Conservation (phyloP, 2,329 filamentous ascomycete species). For the Pestalotiopsis sp. region DNA sequence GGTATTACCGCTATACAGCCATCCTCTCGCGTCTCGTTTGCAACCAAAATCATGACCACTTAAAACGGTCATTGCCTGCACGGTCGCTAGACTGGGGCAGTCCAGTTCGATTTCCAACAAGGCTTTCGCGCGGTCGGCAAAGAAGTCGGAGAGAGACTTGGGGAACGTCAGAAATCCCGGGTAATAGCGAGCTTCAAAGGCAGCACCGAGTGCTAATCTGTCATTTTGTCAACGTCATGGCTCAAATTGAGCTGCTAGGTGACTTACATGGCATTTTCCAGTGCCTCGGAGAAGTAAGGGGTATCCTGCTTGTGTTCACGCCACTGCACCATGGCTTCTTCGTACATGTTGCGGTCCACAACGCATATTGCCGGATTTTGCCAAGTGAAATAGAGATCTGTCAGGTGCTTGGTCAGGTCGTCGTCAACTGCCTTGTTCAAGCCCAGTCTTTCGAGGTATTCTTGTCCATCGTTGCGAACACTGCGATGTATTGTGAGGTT, state of each 20-base stretch:
- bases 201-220: slow-evolving; percentile 43
- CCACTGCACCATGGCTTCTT: slow-evolving; percentile 9
- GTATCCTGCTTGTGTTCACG: not conserved
- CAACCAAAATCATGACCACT: slow-evolving; percentile 45
- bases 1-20: slow-evolving; percentile 44
- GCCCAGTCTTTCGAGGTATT: slow-evolving; percentile 23
- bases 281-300: slow-evolving; percentile 11
- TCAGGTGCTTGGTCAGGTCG: not conserved
- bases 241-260: not conserved
- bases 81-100: slow-evolving; percentile 47
- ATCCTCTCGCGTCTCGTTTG: slow-evolving; percentile 45
- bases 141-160: slow-evolving; percentile 39
- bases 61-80: slow-evolving; percentile 47
- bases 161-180: slow-evolving; percentile 42
- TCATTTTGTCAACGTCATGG: not conserved
- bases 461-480: slow-evolving; percentile 25
- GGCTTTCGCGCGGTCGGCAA: slow-evolving; percentile 44
- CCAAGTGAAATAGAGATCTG: slow-evolving; percentile 11
- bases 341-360: slow-evolving; percentile 8
- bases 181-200: slow-evolving; percentile 44
- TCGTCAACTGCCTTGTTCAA: slow-evolving; percentile 4
- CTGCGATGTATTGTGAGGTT: slow-evolving; percentile 26
- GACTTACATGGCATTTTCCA: slow-evolving; percentile 14
- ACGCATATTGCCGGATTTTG: slow-evolving; percentile 11
- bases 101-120: slow-evolving; percentile 50